A percentile compares a stretch with the other conserved stretches of the same genome.
phyloP scores from a whole-genome alignment of 306 rosid genomes.

The Fragaria iinumae region DNA sequence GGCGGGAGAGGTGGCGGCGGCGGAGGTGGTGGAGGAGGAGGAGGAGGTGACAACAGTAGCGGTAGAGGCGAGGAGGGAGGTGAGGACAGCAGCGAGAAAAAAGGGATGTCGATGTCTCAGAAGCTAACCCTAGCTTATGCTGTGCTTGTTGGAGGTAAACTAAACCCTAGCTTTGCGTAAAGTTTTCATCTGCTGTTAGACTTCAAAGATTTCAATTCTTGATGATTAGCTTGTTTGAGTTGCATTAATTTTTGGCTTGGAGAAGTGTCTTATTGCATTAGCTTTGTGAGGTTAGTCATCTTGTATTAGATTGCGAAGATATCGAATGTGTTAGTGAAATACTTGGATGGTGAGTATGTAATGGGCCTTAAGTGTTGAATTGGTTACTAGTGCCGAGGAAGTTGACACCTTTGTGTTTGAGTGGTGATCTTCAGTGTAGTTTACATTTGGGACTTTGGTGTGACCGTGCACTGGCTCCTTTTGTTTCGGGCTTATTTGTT shows the following conservation, averaged over 20 bases:
- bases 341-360: background rate
- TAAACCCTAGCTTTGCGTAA: too few relatives aligned
- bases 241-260: too few relatives aligned
- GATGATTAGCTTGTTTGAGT: background rate
- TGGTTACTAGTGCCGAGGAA: background rate
- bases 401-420: background rate
- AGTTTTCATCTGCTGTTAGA: background rate
- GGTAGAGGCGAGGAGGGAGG: constrained; percentile 52
- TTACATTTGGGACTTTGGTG: background rate
- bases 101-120: constrained; percentile 84
- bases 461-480: background rate
- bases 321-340: background rate
- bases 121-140: constrained; percentile 90
- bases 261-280: background rate
- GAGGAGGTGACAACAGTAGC: constrained; percentile 31
- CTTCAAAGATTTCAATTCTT: background rate
- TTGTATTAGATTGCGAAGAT: background rate
- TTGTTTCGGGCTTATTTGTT: background rate
- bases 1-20: constrained; percentile 51
- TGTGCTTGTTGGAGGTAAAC: constrained; percentile 82
- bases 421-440: background rate
- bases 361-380: background rate
- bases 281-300: background rate
- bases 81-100: constrained; percentile 43
- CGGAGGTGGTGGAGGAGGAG: constrained; percentile 35